Percentiles rank a stretch among this genome's conserved stretches.
phyloP scores from a whole-genome alignment of 2,329 filamentous ascomycete species.

The Xylaria sp. region DNA sequence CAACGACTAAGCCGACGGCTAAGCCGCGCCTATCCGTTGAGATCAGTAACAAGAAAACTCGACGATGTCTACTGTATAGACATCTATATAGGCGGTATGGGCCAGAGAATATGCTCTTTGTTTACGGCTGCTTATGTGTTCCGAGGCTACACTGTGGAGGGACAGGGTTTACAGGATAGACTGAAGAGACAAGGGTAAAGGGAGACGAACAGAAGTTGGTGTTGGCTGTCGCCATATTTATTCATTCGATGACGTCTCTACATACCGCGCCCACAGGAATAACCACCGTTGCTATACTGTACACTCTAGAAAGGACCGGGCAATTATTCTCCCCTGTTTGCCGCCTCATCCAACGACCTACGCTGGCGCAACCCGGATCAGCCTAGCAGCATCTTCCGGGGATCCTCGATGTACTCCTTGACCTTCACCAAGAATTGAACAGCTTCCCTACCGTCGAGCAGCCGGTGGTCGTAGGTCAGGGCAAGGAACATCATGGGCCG shows the following conservation, averaged over 20 bases:
- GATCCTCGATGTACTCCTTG: conserved; percentile 97
- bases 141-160: too few species aligned
- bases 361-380: conserved; percentile 6
- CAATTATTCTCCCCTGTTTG: conserved; percentile 1
- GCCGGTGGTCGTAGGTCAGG: conserved; percentile 94
- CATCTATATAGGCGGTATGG: too few species aligned
- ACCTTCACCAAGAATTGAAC: conserved; percentile 96
- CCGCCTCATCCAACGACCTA: conserved; percentile 4
- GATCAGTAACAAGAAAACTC: too few species aligned
- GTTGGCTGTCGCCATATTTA: too few species aligned
- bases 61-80: too few species aligned
- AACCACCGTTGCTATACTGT: conserved; percentile 20
- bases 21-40: too few species aligned
- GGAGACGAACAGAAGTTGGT: too few species aligned
- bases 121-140: too few species aligned
- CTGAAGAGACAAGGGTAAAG: too few species aligned
- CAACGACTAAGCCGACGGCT: too few species aligned
- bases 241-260: conserved; percentile 11
- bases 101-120: too few species aligned
- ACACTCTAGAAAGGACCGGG: conserved; percentile 20
- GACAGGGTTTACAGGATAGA: too few species aligned
- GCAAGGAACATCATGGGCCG: conserved; percentile 99
- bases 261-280: conserved; percentile 1
- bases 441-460: conserved; percentile 92
- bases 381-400: conserved; percentile 79